A percentile compares a stretch with the other conserved stretches of the same genome.
phyloP scores from a whole-genome alignment of 306 rosid genomes.

The Trifolium subterraneum region DNA sequence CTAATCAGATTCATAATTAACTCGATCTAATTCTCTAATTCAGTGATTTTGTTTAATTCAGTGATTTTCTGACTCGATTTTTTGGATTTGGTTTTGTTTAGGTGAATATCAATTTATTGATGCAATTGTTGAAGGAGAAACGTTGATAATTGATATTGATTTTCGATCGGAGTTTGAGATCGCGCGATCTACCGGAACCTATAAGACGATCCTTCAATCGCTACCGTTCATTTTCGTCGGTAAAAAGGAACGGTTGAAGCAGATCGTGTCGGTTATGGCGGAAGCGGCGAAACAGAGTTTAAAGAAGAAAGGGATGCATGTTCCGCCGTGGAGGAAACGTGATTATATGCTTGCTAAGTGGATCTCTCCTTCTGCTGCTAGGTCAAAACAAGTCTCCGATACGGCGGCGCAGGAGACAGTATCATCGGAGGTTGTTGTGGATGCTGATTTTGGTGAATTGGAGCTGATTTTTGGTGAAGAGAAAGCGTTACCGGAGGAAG shows the following conservation, averaged over 20 bases:
- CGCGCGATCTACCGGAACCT: constrained; percentile 80
- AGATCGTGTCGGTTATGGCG: constrained; percentile 74
- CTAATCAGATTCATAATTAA: neutral
- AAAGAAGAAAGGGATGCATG: constrained; percentile 95
- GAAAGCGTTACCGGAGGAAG: neutral
- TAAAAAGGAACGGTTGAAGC: constrained; percentile 69
- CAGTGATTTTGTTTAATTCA: neutral
- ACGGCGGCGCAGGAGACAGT: neutral
- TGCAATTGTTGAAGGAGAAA: constrained; percentile 69
- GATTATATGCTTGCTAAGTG: constrained; percentile 93
- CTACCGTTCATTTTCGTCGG: constrained; percentile 89
- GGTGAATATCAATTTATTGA: constrained; percentile 94
- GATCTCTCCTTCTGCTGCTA: constrained; percentile 62
- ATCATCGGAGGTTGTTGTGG: constrained; percentile 33
- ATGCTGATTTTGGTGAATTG: constrained; percentile 64
- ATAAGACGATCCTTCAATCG: constrained; percentile 79
- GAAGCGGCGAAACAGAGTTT: constrained; percentile 86
- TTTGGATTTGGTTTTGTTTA: constrained; percentile 19
- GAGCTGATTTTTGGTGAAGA: constrained; percentile 80
- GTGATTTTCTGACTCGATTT: neutral
- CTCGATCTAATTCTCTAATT: neutral
- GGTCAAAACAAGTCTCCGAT: constrained; percentile 33
- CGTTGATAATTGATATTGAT: constrained; percentile 80
- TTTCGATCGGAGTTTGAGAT: constrained; percentile 93
- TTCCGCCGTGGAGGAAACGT: constrained; percentile 96